These are phyloP conservation scores for Macrolepiota dolichaula DNA, from an alignment of 768 basidiomycete species.

Conservation along the genomic window DNA sequence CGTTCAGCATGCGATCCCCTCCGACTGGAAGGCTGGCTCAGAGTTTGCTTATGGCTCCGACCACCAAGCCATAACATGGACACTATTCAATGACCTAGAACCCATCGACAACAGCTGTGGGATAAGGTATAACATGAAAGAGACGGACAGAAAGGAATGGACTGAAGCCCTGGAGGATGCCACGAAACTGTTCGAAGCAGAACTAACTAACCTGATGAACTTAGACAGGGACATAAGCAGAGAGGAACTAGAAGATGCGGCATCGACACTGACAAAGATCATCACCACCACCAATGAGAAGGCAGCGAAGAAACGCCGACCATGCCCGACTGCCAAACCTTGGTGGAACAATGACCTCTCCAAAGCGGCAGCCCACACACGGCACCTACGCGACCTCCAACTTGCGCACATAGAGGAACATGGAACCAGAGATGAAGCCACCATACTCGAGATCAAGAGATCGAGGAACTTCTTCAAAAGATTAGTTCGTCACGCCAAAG, in stretches of 20 bases:
- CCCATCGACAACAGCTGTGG: slow-evolving; percentile 17
- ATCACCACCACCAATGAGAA: background rate
- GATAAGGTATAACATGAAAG: slow-evolving; percentile 16
- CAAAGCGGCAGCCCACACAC: background rate
- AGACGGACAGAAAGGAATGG: slow-evolving; percentile 17
- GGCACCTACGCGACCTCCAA: background rate
- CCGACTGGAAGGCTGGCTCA: slow-evolving; percentile 19
- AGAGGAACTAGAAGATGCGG: background rate
- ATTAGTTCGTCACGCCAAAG: background rate
- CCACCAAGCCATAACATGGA: slow-evolving; percentile 18
- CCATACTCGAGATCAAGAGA: background rate
- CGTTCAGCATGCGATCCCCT: slow-evolving; percentile 3
- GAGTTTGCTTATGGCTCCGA: slow-evolving; percentile 16
- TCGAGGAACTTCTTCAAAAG: background rate
- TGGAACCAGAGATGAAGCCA: background rate
- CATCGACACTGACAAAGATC: no score
- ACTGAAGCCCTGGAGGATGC: slow-evolving; percentile 6
- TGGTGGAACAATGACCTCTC: background rate
- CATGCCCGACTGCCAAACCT: background rate
- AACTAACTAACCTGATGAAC: background rate
- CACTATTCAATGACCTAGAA: slow-evolving; percentile 12
- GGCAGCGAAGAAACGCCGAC: background rate
- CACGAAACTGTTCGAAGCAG: background rate
- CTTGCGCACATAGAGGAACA: background rate
- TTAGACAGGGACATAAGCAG: background rate